These are phyloP conservation scores for Lyophyllum atratum DNA, from an alignment of 768 basidiomycete species.

Conservation along the genomic window DNA sequence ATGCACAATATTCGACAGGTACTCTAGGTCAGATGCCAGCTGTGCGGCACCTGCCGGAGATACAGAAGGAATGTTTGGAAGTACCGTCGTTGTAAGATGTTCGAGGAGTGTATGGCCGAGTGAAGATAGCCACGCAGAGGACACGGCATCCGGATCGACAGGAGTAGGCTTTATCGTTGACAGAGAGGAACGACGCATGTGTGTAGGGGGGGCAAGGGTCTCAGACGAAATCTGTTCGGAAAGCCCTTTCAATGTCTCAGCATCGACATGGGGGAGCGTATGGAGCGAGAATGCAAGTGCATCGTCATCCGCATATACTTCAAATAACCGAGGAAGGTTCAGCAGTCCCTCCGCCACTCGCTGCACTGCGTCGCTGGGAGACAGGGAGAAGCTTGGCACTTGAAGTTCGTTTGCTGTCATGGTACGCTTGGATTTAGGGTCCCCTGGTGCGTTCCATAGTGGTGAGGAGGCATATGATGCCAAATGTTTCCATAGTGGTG, in stretches of 20 bases:
- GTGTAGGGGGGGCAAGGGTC: conserved; percentile 28
- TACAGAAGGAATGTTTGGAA: conserved; percentile 72
- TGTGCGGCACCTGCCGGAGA: conserved; percentile 75
- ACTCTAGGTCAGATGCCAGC: conserved; percentile 83
- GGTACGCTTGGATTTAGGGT: conserved; percentile 47
- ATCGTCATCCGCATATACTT: conserved; percentile 92
- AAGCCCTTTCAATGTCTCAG: conserved; percentile 50
- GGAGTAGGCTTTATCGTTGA: conserved; percentile 33
- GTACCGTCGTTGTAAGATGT: conserved; percentile 66
- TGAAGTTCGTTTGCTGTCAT: conserved; percentile 55
- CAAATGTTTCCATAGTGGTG: conserved; percentile 78
- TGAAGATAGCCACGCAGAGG: conserved; percentile 90
- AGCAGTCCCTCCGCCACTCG: conserved; percentile 92
- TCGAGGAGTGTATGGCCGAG: conserved; percentile 80
- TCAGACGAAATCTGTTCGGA: conserved; percentile 40
- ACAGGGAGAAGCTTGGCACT: conserved; percentile 91
- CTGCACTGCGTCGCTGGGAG: conserved; percentile 86
- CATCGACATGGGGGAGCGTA: conserved; percentile 72
- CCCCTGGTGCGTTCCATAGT: conserved; percentile 61
- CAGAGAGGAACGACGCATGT: conserved; percentile 45
- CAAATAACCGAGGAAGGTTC: conserved; percentile 91
- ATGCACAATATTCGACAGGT: conserved; percentile 86
- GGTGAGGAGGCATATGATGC: conserved; percentile 66
- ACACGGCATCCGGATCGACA: conserved; percentile 76
- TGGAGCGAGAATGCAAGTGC: conserved; percentile 86